These are phyloP conservation scores for Biscogniauxia mediterranea DNA, from an alignment of 2,329 filamentous ascomycete genomes.

Conservation along the genomic window DNA sequence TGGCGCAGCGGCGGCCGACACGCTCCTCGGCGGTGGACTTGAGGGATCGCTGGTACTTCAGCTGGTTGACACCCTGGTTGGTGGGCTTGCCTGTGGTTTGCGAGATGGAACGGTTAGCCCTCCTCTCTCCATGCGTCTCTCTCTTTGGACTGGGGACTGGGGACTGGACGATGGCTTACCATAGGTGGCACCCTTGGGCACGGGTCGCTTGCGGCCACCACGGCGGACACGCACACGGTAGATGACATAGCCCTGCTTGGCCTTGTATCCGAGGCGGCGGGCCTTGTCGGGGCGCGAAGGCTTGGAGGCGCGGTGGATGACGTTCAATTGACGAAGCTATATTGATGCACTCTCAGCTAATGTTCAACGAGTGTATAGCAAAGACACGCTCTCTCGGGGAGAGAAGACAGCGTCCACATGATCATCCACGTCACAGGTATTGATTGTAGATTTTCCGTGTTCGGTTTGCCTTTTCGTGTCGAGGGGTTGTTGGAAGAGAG, in stretches of 20 bases:
- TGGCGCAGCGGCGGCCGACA: conserved; percentile 98
- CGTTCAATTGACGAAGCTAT: conserved; percentile 99
- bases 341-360: conserved; percentile 99
- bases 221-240: conserved; percentile 98
- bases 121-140: conserved; percentile 2
- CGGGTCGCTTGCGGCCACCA: conserved; percentile 97
- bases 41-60: conserved; percentile 99
- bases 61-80: conserved; percentile 99
- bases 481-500: conserved; percentile 15
- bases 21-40: conserved; percentile 98
- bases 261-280: conserved; percentile 99
- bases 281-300: conserved; percentile 99
- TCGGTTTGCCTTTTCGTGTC: conserved; percentile 28
- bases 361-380: conserved; percentile 99
- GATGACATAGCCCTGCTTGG: conserved; percentile 99
- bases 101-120: conserved; percentile 6
- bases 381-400: conserved; percentile 46
- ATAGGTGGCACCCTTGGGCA: conserved; percentile 96
- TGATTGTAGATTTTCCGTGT: conserved; percentile 29
- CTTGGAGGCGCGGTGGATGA: conserved; percentile 98
- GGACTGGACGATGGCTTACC: conserved; percentile 56
- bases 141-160: neutral
- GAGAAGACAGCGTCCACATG: conserved; percentile 37
- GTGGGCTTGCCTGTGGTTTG: conserved; percentile 85
- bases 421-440: conserved; percentile 30